Evolutionary conservation across 306 rosid genomes (phyloP), one percentile per base, ranked within the genome.

Genomic region (Dryas alaskensis): DNA sequence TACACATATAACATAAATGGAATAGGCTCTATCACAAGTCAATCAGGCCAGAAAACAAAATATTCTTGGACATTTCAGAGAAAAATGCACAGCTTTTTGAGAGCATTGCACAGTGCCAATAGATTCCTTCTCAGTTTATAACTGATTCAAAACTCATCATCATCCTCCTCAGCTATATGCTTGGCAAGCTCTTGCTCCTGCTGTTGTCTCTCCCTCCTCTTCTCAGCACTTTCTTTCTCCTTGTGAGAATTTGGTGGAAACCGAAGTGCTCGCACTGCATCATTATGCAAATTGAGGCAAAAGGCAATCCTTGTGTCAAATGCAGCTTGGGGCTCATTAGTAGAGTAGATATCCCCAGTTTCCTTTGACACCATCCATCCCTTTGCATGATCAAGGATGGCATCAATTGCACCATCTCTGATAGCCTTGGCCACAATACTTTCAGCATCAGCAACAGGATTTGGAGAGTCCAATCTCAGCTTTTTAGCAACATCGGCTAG

Each of bases 351-450:
- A 79, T 93, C 97, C 45, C 98, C 98, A 25, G 96, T 93, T 83
- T 93, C 97, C 86, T 91, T 91, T 3, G 97, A 93, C 51, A 91
- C 98, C 97, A 91, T 91, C 89, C 91, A 91, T 55, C 94, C 94
- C 60, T 87, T 89, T 43, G 87, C 75, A 72, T 93, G 97, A 78
- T 94, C 97, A 72, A 94, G 74, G 16, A 81, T 84, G 10, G 88
- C 88, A 72, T 84, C 88, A 49, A 84, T 84, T 50, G 88, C 88
- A 63, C 96, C 94, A 76, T 93, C 98, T n/a, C 94, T 90, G 72
- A 93, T 94, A 45, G 98, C 98, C 95, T 94, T 94, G 57, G 98
- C 55, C 54, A 94, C 98, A 69, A 94, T 94, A 83, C 98, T 94
- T 90, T 84, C 88, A 4, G 87, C 84, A 70, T 81, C 95, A 81